Evolutionary conservation across 2,329 filamentous ascomycete species (phyloP).

Genomic region (Pestalotiopsis sp.): DNA sequence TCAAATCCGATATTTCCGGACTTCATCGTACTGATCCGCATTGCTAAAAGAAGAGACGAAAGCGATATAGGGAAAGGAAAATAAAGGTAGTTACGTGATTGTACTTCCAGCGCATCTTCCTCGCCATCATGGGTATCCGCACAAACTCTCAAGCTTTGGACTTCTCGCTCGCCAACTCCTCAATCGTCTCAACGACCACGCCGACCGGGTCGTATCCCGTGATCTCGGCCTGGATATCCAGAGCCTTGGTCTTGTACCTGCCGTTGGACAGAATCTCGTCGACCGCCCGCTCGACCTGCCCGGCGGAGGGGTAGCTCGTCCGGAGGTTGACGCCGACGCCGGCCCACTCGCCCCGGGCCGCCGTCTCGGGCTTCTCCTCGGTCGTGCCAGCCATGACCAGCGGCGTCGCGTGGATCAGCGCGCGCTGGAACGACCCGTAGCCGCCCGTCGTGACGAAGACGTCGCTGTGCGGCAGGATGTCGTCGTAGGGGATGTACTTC

Average conservation of each 20-base stretch:
- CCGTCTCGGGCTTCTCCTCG: constrained; percentile 43
- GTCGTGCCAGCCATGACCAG: constrained; percentile 45
- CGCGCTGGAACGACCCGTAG: constrained; percentile 48
- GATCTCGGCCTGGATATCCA: constrained; percentile 11
- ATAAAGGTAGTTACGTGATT: too few species aligned
- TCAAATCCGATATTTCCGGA: too few species aligned
- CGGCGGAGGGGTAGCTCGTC: constrained; percentile 3
- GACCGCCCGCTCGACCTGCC: constrained; percentile 3
- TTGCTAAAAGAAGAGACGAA: too few species aligned
- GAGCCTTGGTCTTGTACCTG: constrained; percentile 8
- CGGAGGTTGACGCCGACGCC: constrained; percentile 46
- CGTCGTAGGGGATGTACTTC: constrained; percentile 35
- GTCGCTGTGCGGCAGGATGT: constrained; percentile 32
- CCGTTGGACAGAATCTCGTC: constrained; percentile 3
- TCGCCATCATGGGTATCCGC: too few species aligned
- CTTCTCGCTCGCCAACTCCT: constrained; percentile 4
- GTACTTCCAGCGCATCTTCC: too few species aligned
- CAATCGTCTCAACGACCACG: constrained; percentile 5
- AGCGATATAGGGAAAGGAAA: too few species aligned
- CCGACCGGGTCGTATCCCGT: not conserved
- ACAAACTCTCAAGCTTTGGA: not conserved
- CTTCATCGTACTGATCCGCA: too few species aligned
- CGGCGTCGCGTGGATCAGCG: constrained; percentile 45
- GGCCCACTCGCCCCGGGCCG: constrained; percentile 40
- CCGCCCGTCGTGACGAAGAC: constrained; percentile 51